Conservation (phyloP, 768 basidiomycete genomes). For the Paxillus rubicundulus region DNA sequence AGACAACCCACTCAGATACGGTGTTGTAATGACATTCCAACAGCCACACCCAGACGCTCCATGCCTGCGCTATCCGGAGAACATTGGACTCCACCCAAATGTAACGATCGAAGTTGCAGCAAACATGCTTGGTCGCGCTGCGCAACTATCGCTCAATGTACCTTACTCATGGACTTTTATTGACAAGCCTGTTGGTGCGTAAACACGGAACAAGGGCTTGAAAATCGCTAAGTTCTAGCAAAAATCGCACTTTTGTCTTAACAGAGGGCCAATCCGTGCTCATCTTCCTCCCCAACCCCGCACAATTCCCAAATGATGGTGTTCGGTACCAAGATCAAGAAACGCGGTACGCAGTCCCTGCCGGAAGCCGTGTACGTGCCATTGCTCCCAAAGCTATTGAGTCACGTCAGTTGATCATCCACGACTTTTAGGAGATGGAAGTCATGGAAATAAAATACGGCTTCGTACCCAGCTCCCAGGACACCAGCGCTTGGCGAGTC, state of each 20-base stretch:
- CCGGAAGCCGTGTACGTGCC: conserved; percentile 55
- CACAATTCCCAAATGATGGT: conserved; percentile 71
- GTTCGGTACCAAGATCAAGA: conserved; percentile 76
- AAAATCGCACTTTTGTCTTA: neutral
- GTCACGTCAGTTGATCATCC: neutral
- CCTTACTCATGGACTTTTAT: conserved; percentile 75
- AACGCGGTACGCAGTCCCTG: conserved; percentile 45
- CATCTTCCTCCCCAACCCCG: conserved; percentile 59
- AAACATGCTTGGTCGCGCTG: conserved; percentile 60
- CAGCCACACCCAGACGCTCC: conserved; percentile 59
- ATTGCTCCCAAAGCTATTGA: neutral
- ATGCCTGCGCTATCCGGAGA: conserved; percentile 71
- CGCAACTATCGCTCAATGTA: conserved; percentile 49
- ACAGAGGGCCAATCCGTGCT: conserved; percentile 66
- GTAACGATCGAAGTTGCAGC: conserved; percentile 57
- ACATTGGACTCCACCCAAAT: conserved; percentile 53
- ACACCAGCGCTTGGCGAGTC: conserved; percentile 62
- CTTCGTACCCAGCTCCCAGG: conserved; percentile 66
- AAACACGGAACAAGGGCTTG: neutral
- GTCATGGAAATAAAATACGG: conserved; percentile 71
- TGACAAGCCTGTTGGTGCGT: conserved; percentile 71
- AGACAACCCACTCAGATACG: neutral
- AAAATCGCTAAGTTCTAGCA: neutral
- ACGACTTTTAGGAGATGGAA: conserved; percentile 63
- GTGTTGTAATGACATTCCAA: conserved; percentile 27